phyloP scores from a whole-genome alignment of 768 basidiomycete species.

The Tylopilus balloui region DNA sequence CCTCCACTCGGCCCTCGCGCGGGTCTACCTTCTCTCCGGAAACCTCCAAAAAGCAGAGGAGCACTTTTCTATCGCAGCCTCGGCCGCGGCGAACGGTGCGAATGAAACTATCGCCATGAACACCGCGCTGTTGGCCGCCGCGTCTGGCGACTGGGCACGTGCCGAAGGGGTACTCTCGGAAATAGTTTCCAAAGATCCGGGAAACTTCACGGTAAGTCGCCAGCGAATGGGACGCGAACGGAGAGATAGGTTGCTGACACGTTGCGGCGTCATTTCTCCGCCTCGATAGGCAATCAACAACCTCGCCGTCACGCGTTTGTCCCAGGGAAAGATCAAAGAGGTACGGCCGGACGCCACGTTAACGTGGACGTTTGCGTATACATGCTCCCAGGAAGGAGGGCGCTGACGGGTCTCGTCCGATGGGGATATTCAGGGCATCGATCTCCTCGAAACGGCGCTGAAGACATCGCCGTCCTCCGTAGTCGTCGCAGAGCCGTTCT shows the following conservation, averaged over 20 bases:
- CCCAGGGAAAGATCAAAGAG: slow-evolving; percentile 70
- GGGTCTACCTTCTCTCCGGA: slow-evolving; percentile 73
- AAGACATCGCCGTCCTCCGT: slow-evolving; percentile 63
- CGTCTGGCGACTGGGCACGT: slow-evolving; percentile 64
- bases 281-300: slow-evolving; percentile 72
- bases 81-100: slow-evolving; percentile 41
- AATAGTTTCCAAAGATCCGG: slow-evolving; percentile 49
- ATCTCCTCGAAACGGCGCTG: slow-evolving; percentile 60
- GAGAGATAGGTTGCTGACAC: too few species aligned
- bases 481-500: slow-evolving; percentile 74
- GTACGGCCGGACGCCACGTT: too few species aligned
- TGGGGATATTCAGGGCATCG: slow-evolving; percentile 55
- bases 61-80: slow-evolving; percentile 44
- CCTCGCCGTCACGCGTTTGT: slow-evolving; percentile 64
- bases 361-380: background rate
- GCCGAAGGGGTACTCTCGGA: slow-evolving; percentile 44
- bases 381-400: too few species aligned
- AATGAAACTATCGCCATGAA: slow-evolving; percentile 57
- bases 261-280: too few species aligned
- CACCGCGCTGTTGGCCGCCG: slow-evolving; percentile 57
- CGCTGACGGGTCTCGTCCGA: background rate
- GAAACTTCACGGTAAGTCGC: slow-evolving; percentile 51
- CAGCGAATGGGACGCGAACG: background rate
- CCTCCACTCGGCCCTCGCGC: slow-evolving; percentile 64
- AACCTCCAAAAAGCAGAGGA: slow-evolving; percentile 53